Evolutionary conservation across 345 rosid species (phyloP).

Genomic region (Erysimum cheiranthoides): DNA sequence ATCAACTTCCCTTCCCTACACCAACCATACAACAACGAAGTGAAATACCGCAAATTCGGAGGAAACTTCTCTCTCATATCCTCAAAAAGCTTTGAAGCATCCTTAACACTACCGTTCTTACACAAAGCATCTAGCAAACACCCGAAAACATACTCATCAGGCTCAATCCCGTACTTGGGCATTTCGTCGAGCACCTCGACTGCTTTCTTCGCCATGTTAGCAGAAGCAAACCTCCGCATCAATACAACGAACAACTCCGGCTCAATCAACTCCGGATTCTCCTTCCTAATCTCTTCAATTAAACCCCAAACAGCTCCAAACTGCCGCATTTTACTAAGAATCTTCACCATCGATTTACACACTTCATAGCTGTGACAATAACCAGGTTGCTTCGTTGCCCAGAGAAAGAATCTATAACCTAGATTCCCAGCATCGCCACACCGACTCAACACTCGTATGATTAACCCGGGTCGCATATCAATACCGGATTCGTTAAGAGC

Average conservation of each 20-base stretch:
- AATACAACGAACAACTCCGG: slow-evolving; percentile 72
- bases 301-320: slow-evolving; percentile 93
- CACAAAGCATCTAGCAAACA: slow-evolving; percentile 86
- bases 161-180: slow-evolving; percentile 87
- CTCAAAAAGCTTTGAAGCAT: slow-evolving; percentile 82
- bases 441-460: slow-evolving; percentile 76
- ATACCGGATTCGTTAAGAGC: slow-evolving; percentile 81
- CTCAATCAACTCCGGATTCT: slow-evolving; percentile 65
- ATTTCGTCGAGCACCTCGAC: slow-evolving; percentile 91
- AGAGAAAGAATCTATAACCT: slow-evolving; percentile 71
- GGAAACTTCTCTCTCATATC: slow-evolving; percentile 68
- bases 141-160: slow-evolving; percentile 76
- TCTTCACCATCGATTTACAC: slow-evolving; percentile 74
- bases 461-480: slow-evolving; percentile 62
- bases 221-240: slow-evolving; percentile 87
- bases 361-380: slow-evolving; percentile 75
- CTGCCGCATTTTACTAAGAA: slow-evolving; percentile 87
- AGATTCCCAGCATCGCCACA: slow-evolving; percentile 92
- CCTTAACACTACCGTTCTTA: slow-evolving; percentile 83
- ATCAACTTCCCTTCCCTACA: slow-evolving; percentile 84
- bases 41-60: slow-evolving; percentile 71
- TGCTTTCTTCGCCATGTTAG: slow-evolving; percentile 89
- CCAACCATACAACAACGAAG: slow-evolving; percentile 93
- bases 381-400: slow-evolving; percentile 86
- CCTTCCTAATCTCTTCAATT: slow-evolving; percentile 80